Conservation (phyloP, 2,329 filamentous ascomycete species). For the Dactylellina drechsleri region DNA sequence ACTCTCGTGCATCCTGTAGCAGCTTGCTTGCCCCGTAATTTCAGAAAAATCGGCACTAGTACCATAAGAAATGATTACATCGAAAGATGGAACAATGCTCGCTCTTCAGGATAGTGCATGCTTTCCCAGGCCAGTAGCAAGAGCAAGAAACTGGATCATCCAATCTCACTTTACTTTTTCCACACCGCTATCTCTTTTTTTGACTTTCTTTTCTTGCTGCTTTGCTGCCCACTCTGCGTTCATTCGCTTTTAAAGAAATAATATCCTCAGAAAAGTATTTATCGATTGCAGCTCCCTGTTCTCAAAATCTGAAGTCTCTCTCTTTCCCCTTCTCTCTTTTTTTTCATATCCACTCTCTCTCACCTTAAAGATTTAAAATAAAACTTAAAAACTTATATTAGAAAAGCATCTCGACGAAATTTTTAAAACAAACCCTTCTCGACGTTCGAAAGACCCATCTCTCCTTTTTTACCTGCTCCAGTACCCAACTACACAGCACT, state of each 20-base stretch:
- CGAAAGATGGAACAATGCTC: slow-evolving; percentile 54
- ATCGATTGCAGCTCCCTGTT: slow-evolving; percentile 54
- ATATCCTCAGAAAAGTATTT: slow-evolving; percentile 54
- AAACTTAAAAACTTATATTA: slow-evolving; percentile 14
- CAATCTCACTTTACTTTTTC: slow-evolving; percentile 53
- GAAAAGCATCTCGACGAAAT: slow-evolving; percentile 33
- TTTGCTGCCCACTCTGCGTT: too few species aligned
- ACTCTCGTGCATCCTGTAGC: slow-evolving; percentile 53
- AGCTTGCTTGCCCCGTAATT: slow-evolving; percentile 53
- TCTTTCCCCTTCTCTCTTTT: slow-evolving; percentile 6
- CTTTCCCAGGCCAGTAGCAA: slow-evolving; percentile 53
- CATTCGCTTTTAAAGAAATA: slow-evolving; percentile 47
- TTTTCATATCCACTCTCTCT: slow-evolving; percentile 32
- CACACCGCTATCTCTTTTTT: slow-evolving; percentile 16
- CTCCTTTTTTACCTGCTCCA: slow-evolving; percentile 29
- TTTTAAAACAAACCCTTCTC: slow-evolving; percentile 2
- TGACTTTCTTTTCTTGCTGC: slow-evolving; percentile 25
- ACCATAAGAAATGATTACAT: slow-evolving; percentile 54
- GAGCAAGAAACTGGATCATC: slow-evolving; percentile 54
- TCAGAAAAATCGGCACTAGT: slow-evolving; percentile 53
- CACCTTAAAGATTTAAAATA: background rate
- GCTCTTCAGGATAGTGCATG: slow-evolving; percentile 54
- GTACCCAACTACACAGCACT: slow-evolving; percentile 22
- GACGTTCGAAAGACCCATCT: slow-evolving; percentile 33
- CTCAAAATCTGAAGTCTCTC: slow-evolving; percentile 35